Percentiles rank a stretch among this genome's conserved stretches.
Evolutionary conservation across 768 basidiomycete species (phyloP).

Genomic region (Tylopilus sp.): DNA sequence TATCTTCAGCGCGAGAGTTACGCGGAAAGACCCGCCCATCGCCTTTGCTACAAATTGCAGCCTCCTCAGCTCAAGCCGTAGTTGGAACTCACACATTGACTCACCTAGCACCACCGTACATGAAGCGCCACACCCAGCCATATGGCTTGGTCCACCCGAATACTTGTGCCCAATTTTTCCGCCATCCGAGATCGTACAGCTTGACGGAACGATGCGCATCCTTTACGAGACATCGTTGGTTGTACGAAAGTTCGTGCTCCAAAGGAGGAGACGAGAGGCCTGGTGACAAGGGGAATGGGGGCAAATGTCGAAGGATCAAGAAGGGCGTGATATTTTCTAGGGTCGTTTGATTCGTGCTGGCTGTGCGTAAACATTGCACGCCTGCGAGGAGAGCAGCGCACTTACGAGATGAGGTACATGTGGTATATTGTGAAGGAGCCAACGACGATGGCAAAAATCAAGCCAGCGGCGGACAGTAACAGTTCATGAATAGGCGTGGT

Average conservation of each 20-base stretch:
- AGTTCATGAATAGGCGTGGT: slow-evolving; percentile 69
- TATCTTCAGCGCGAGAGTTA: slow-evolving; percentile 63
- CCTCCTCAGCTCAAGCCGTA: background rate
- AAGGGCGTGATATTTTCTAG: slow-evolving; percentile 75
- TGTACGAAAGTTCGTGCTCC: slow-evolving; percentile 65
- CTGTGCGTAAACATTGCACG: background rate
- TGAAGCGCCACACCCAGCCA: slow-evolving; percentile 51
- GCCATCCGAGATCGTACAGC: slow-evolving; percentile 73
- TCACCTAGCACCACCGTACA: slow-evolving; percentile 65
- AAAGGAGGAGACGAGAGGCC: slow-evolving; percentile 66
- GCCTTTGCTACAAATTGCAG: slow-evolving; percentile 44
- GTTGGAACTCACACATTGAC: slow-evolving; percentile 24
- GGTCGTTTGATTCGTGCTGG: slow-evolving; percentile 84
- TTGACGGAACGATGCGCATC: slow-evolving; percentile 58
- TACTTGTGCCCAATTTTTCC: slow-evolving; percentile 64
- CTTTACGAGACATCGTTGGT: slow-evolving; percentile 62
- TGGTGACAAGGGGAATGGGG: slow-evolving; percentile 47
- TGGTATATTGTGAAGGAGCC: slow-evolving; percentile 79
- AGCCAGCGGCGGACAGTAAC: slow-evolving; percentile 54
- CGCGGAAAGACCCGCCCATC: slow-evolving; percentile 67
- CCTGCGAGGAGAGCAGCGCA: slow-evolving; percentile 10
- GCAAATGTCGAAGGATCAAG: slow-evolving; percentile 65
- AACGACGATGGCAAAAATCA: slow-evolving; percentile 59
- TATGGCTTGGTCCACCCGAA: slow-evolving; percentile 54
- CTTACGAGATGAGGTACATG: slow-evolving; percentile 70